Percentiles rank a stretch among this genome's conserved stretches.
phyloP scores from a whole-genome alignment of 345 rosid genomes.

The Salix brachista region DNA sequence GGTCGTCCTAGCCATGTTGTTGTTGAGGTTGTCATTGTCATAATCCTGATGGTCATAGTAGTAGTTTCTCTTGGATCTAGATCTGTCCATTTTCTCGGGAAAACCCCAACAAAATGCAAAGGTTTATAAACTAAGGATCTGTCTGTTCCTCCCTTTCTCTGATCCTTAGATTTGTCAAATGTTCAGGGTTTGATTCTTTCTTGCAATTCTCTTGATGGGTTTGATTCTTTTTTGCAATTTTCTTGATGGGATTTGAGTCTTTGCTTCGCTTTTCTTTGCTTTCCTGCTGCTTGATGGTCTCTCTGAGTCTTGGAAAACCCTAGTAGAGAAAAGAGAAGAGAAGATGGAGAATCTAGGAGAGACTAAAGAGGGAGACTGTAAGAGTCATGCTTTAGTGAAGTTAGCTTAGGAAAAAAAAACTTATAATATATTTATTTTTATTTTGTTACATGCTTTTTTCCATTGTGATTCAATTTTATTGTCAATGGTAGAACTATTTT shows the following conservation, averaged over 20 bases:
- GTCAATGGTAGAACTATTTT: background rate
- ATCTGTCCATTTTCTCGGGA: constrained; percentile 63
- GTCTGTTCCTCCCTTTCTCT: background rate
- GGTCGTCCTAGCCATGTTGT: constrained; percentile 39
- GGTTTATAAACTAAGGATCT: background rate
- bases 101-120: background rate
- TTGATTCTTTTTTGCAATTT: background rate
- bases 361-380: background rate
- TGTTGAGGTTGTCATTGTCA: constrained; percentile 45
- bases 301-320: background rate
- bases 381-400: background rate
- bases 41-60: constrained; percentile 81
- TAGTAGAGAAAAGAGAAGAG: background rate
- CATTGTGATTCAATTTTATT: background rate
- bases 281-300: background rate
- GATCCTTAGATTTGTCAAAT: background rate
- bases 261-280: background rate
- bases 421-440: background rate
- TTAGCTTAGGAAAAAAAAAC: background rate
- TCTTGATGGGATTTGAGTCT: background rate
- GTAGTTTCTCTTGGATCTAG: constrained; percentile 94
- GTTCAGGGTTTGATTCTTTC: background rate
- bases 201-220: background rate
- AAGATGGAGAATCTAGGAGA: background rate
- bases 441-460: background rate